Percentiles rank a stretch among this genome's conserved stretches.
Conservation (phyloP, 2,329 filamentous ascomycete species). For the Didymosphaeria variabile region DNA sequence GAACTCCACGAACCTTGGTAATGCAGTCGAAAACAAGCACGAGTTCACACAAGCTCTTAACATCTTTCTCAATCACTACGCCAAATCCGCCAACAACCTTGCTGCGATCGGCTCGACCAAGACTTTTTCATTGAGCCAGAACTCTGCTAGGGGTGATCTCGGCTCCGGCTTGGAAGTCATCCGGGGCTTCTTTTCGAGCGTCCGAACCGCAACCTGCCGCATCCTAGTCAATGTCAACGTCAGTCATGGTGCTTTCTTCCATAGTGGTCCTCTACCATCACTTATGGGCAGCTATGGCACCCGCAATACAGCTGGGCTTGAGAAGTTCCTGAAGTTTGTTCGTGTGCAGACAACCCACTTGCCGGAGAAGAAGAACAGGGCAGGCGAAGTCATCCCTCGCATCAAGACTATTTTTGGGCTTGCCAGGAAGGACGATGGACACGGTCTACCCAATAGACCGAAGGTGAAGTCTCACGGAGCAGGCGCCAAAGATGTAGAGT, state of each 20-base stretch:
- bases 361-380: conserved; percentile 43
- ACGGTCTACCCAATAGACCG: not conserved
- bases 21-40: conserved; percentile 52
- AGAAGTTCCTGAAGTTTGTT: conserved; percentile 50
- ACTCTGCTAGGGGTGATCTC: conserved; percentile 49
- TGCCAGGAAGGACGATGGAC: conserved; percentile 50
- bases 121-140: conserved; percentile 49
- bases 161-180: conserved; percentile 63
- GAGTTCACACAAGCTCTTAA: conserved; percentile 66
- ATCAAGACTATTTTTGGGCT: conserved; percentile 52
- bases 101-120: conserved; percentile 61
- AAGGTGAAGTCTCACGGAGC: conserved; percentile 21
- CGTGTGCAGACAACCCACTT: conserved; percentile 49
- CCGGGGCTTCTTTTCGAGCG: conserved; percentile 68
- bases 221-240: conserved; percentile 70
- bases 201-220: conserved; percentile 64
- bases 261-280: conserved; percentile 49
- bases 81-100: conserved; percentile 53
- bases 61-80: conserved; percentile 62
- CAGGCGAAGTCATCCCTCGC: conserved; percentile 41
- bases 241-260: conserved; percentile 65
- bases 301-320: conserved; percentile 31
- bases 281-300: conserved; percentile 33
- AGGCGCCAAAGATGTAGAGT: conserved; percentile 34
- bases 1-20: conserved; percentile 49